Conservation (phyloP, 371 early-diverging fungal genomes). For the Lichtheimia ornata region DNA sequence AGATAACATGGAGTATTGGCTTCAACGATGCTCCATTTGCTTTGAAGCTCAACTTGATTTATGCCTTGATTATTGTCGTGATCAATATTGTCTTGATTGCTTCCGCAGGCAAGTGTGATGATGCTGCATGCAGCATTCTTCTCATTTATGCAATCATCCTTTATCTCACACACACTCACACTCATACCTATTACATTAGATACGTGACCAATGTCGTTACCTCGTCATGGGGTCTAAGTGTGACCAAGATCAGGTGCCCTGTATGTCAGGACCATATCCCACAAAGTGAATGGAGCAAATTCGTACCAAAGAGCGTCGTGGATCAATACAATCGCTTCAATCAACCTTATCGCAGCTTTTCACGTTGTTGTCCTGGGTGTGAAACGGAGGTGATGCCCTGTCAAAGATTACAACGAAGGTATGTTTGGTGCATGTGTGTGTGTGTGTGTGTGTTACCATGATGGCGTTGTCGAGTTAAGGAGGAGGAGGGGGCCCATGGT, state of each 20-base stretch:
- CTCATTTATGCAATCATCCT: neutral
- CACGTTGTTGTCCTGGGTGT: constrained; percentile 62
- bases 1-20: constrained; percentile 58
- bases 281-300: constrained; percentile 64
- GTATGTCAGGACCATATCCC: constrained; percentile 63
- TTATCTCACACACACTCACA: no score
- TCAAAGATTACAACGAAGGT: constrained; percentile 9
- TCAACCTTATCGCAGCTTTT: constrained; percentile 65
- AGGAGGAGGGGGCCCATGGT: no score
- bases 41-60: constrained; percentile 67
- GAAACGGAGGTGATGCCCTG: constrained; percentile 56
- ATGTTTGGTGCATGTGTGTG: neutral
- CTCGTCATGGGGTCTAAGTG: constrained; percentile 68
- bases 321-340: constrained; percentile 63
- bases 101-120: constrained; percentile 52
- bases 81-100: constrained; percentile 68
- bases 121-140: neutral
- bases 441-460: neutral
- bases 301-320: constrained; percentile 34
- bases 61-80: constrained; percentile 64
- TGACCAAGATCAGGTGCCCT: constrained; percentile 60
- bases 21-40: constrained; percentile 69
- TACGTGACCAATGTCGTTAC: constrained; percentile 69
- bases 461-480: neutral
- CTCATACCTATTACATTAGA: constrained; percentile 24